Conservation (phyloP, 306 rosid genomes). For the Quercus ilex region DNA sequence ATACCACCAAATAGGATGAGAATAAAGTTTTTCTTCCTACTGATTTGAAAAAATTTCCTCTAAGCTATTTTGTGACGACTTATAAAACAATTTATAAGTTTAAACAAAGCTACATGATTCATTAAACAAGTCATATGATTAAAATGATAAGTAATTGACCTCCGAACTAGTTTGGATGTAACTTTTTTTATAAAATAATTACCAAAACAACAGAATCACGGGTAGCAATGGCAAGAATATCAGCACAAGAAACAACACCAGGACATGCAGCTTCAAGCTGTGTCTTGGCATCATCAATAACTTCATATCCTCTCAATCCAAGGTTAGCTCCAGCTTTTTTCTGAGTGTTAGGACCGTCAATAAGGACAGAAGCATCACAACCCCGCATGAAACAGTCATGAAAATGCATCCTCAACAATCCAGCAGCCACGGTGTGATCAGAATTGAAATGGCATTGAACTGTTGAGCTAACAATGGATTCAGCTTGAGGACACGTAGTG, state of each 20-base stretch:
- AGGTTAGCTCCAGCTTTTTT: slow-evolving; percentile 23
- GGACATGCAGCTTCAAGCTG: slow-evolving; percentile 52
- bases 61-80: accelerated
- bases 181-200: background rate
- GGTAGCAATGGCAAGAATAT: slow-evolving; percentile 47
- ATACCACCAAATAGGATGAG: no score
- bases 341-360: slow-evolving; percentile 23
- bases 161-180: no score
- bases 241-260: slow-evolving; percentile 53
- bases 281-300: slow-evolving; percentile 42
- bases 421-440: slow-evolving; percentile 32
- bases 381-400: slow-evolving; percentile 53
- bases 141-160: no score
- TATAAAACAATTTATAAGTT: no score
- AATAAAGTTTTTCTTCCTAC: no score
- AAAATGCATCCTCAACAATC: slow-evolving; percentile 42
- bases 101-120: no score
- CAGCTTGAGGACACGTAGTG: slow-evolving; percentile 27
- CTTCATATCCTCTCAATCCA: slow-evolving; percentile 38
- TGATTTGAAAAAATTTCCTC: no score
- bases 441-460: slow-evolving; percentile 27
- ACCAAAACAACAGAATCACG: slow-evolving; percentile 57
- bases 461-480: slow-evolving; percentile 36
- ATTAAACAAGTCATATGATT: slow-evolving; percentile 36
- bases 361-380: slow-evolving; percentile 46